These are phyloP conservation scores for Pythium diclinum DNA, from an alignment of 352 stramenopile genomes.

Conservation along the genomic window DNA sequence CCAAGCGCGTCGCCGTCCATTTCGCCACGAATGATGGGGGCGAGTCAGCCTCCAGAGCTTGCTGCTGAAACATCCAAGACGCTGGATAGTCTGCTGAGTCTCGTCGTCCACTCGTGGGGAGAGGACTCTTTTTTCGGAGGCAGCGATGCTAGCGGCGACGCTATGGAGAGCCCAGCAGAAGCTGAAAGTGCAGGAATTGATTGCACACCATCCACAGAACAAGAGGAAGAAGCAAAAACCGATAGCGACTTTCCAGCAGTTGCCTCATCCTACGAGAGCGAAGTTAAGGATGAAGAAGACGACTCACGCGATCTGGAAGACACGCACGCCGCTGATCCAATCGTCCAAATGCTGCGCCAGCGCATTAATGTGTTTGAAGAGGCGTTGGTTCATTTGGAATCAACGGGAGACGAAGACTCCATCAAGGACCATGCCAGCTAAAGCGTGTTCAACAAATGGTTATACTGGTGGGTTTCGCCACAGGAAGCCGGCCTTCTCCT, in stretches of 20 bases:
- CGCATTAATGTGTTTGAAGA: slow-evolving; percentile 49
- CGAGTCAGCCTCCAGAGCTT: background rate
- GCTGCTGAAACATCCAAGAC: slow-evolving; percentile 21
- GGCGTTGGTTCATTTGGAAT: slow-evolving; percentile 35
- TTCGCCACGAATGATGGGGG: background rate
- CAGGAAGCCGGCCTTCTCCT: slow-evolving; percentile 48
- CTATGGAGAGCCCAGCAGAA: background rate
- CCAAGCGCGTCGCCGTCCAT: background rate
- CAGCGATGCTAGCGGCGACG: background rate
- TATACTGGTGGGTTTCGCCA: slow-evolving; percentile 30
- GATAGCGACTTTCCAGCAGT: background rate
- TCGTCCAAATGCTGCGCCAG: slow-evolving; percentile 37
- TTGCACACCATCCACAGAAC: background rate
- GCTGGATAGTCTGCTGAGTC: slow-evolving; percentile 42
- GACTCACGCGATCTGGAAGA: background rate
- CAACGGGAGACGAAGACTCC: background rate
- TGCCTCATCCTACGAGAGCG: background rate
- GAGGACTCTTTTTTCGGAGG: slow-evolving; percentile 28
- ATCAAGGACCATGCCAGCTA: background rate
- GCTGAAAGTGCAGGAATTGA: background rate
- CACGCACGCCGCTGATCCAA: slow-evolving; percentile 27
- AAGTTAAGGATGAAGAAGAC: slow-evolving; percentile 5
- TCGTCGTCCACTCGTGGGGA: slow-evolving; percentile 51
- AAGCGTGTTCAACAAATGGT: background rate
- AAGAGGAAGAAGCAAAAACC: background rate